Conservation (phyloP, 225 moss, liverwort and hornwort species). For the Polytrichum formosum region DNA sequence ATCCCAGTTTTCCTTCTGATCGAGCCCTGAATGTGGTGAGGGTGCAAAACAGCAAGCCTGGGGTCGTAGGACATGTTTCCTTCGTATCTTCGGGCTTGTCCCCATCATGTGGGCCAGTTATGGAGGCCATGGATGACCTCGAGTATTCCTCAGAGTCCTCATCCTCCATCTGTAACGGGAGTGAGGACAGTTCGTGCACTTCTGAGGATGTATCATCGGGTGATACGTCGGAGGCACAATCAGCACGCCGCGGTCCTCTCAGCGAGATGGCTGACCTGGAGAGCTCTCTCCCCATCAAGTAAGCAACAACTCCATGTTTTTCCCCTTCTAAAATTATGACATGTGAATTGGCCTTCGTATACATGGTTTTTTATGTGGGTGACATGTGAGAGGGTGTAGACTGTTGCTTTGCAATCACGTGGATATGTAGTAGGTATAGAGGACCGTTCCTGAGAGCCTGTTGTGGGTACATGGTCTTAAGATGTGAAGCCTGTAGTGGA, state of each 20-base stretch:
- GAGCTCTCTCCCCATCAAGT: slow-evolving; percentile 85
- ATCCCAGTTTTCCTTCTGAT: not conserved
- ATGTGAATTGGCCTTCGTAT: no score
- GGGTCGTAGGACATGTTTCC: slow-evolving; percentile 30
- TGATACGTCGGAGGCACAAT: slow-evolving; percentile 78
- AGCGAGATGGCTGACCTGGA: slow-evolving; percentile 57
- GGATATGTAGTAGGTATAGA: no score
- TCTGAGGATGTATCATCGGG: slow-evolving; percentile 39
- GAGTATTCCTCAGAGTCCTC: slow-evolving; percentile 65
- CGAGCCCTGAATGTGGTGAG: slow-evolving; percentile 22
- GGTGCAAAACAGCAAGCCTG: slow-evolving; percentile 26
- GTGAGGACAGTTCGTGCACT: slow-evolving; percentile 74
- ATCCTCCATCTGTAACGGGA: slow-evolving; percentile 74
- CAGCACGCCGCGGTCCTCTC: slow-evolving; percentile 64
- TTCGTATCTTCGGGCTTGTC: slow-evolving; percentile 7
- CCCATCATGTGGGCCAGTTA: slow-evolving; percentile 12
- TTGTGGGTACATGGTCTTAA: no score
- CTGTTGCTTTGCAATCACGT: no score
- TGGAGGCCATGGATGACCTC: slow-evolving; percentile 21
- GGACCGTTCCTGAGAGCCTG: no score
- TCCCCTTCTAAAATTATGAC: not conserved
- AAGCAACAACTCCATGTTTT: slow-evolving; percentile 15
- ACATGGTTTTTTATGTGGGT: no score
- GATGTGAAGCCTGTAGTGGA: no score
- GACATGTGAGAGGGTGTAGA: no score